A percentile compares a stretch with the other conserved stretches of the same genome.
phyloP scores from a whole-genome alignment of 1,284 basidiomycete species.

The Afroboletus lepidellus region DNA sequence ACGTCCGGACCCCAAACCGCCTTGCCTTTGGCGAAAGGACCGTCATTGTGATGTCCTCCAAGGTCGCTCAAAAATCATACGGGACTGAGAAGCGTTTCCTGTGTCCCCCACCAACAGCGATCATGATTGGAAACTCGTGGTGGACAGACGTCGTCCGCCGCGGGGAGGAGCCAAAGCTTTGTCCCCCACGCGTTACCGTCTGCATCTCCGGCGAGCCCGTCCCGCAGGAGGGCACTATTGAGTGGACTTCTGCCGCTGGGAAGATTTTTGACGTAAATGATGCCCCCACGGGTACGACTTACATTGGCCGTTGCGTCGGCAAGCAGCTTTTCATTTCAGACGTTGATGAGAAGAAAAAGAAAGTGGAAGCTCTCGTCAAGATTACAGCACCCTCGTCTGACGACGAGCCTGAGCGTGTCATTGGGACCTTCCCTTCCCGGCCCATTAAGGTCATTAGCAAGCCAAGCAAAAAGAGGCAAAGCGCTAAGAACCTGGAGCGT shows the following conservation, averaged over 20 bases:
- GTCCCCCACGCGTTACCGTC: constrained; percentile 82
- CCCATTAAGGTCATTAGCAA: constrained; percentile 98
- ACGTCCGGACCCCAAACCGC: constrained; percentile 81
- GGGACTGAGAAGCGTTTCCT: constrained; percentile 97
- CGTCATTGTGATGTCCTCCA: constrained; percentile 93
- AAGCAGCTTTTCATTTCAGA: constrained; percentile 91
- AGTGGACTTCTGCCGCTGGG: constrained; percentile 82
- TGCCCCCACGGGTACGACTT: constrained; percentile 76
- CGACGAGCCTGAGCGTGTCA: constrained; percentile 73
- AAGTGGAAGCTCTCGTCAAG: constrained; percentile 87
- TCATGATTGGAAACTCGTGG: constrained; percentile 94
- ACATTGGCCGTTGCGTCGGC: constrained; percentile 84
- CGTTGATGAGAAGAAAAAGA: constrained; percentile 88
- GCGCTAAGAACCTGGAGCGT: constrained; percentile 90
- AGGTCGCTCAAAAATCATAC: constrained; percentile 96
- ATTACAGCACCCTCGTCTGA: constrained; percentile 82
- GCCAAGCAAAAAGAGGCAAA: constrained; percentile 94
- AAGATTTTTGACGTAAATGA: constrained; percentile 81
- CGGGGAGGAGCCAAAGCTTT: constrained; percentile 71
- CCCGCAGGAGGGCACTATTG: constrained; percentile 78
- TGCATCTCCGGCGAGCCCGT: constrained; percentile 89
- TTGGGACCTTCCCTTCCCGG: constrained; percentile 85
- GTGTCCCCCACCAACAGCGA: constrained; percentile 93
- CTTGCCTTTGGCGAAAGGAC: constrained; percentile 91
- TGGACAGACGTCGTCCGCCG: constrained; percentile 77